Conservation (phyloP, 2,329 filamentous ascomycete genomes). For the Metarhizium humberi region DNA sequence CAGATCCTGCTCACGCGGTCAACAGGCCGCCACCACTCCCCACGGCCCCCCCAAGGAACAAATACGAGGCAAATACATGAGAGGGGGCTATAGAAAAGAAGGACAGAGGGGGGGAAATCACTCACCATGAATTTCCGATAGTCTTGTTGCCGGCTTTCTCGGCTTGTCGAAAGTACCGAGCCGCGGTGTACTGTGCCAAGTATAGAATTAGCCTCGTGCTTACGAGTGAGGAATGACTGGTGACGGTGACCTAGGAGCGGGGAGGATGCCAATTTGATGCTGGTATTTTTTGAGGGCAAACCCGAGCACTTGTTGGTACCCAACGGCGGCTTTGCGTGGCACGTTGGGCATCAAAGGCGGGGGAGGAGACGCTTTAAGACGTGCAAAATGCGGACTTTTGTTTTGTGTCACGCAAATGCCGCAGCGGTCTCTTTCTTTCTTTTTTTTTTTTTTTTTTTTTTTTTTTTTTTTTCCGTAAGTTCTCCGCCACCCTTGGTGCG, state of each 20-base stretch:
- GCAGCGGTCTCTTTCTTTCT: not conserved
- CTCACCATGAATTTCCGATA: slow-evolving; percentile 91
- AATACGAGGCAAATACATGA: slow-evolving; percentile 1
- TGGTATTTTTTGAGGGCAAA: not conserved
- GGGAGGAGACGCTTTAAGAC: no score
- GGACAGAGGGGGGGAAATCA: slow-evolving; percentile 16
- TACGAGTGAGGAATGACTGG: not conserved
- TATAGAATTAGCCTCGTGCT: slow-evolving; percentile 35
- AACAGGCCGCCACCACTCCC: slow-evolving; percentile 2
- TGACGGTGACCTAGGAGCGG: not conserved
- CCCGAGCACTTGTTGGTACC: no score
- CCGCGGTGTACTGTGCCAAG: slow-evolving; percentile 56
- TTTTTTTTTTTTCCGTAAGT: not conserved
- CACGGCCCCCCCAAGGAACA: not conserved
- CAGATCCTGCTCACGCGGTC: slow-evolving; percentile 61
- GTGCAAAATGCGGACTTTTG: no score
- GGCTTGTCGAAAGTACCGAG: slow-evolving; percentile 85
- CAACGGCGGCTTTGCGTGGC: no score
- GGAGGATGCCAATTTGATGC: not conserved
- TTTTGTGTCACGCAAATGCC: no score
- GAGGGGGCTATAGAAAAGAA: slow-evolving; percentile 4
- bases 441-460: not conserved
- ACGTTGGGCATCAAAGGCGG: no score
- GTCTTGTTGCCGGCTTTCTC: slow-evolving; percentile 85
- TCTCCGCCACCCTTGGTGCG: not conserved